Evolutionary conservation across 805 yeast species (phyloP).

Genomic region (Saturnispora kantuleensis): DNA sequence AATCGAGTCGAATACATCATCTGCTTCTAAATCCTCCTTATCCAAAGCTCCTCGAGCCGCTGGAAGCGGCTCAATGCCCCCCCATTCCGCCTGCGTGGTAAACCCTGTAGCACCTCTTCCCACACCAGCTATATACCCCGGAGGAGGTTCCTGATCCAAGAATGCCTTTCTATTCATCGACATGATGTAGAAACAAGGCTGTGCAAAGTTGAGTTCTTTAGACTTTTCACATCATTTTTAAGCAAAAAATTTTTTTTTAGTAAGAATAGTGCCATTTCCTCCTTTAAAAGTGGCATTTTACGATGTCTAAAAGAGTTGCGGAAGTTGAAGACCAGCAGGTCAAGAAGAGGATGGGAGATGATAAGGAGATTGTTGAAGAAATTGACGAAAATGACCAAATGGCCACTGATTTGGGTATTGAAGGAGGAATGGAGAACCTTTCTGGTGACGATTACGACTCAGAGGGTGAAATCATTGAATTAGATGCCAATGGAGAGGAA

Average conservation of each 20-base stretch:
- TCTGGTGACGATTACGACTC: constrained; percentile 89
- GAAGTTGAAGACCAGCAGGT: constrained; percentile 12
- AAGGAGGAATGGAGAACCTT: constrained; percentile 70
- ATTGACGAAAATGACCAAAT: constrained; percentile 38
- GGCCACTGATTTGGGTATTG: constrained; percentile 55
- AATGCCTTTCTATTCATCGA: constrained; percentile 50
- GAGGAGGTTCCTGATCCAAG: constrained; percentile 77
- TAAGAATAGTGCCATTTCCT: constrained; percentile 2
- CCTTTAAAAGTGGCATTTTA: background rate
- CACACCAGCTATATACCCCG: constrained; percentile 83
- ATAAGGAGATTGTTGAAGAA: constrained; percentile 22
- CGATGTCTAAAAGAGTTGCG: constrained; percentile 29
- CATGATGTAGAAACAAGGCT: background rate
- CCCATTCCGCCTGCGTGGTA: constrained; percentile 72
- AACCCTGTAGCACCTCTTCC: constrained; percentile 96
- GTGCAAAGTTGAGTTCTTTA: constrained; percentile 2
- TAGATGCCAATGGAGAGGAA: constrained; percentile 51
- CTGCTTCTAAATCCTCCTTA: constrained; percentile 67
- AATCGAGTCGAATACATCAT: constrained; percentile 51
- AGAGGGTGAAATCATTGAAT: constrained; percentile 80
- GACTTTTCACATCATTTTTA: background rate
- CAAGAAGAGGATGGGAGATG: constrained; percentile 16
- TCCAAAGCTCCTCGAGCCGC: constrained; percentile 12
- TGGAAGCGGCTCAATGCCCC: constrained; percentile 33
- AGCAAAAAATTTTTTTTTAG: constrained; percentile 9